Conservation (phyloP, 1,139 yeast species). For the Diutina neorugosa region DNA sequence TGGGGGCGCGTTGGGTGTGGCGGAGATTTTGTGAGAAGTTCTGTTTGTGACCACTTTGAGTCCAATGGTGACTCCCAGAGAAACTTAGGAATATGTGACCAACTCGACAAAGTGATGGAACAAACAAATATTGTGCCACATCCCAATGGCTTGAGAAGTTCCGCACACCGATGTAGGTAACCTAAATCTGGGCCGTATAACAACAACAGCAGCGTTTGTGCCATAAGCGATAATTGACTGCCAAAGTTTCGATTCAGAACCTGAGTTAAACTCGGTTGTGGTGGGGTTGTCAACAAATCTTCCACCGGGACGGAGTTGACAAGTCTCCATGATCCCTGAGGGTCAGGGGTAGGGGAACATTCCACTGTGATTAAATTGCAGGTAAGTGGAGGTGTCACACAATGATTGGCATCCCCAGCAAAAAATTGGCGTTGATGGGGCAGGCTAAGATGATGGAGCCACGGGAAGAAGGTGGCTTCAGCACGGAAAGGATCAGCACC, state of each 20-base stretch:
- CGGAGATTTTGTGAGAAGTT: not conserved
- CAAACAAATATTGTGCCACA: not conserved
- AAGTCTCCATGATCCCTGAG: not conserved
- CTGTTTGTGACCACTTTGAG: not conserved
- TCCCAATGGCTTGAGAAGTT: not conserved
- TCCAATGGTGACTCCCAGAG: not conserved
- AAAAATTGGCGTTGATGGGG: not conserved
- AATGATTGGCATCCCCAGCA: not conserved
- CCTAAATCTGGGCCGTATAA: not conserved
- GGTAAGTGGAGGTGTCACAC: not conserved
- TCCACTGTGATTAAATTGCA: not conserved
- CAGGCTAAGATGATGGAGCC: not conserved
- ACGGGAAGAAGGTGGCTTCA: not conserved
- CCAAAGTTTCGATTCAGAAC: conserved; percentile 1
- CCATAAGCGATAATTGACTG: not conserved
- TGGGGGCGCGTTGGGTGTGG: not conserved
- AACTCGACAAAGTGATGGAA: not conserved
- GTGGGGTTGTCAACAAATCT: not conserved
- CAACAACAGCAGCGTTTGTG: not conserved
- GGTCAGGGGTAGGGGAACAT: not conserved
- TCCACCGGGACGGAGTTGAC: not conserved
- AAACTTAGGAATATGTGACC: not conserved
- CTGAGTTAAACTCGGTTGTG: not conserved
- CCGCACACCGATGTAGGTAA: not conserved
- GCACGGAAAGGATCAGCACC: not conserved